Percentiles rank a stretch among this genome's conserved stretches.
phyloP scores from a whole-genome alignment of 176 grass and related monocot species.

The Eleusine coracana region DNA sequence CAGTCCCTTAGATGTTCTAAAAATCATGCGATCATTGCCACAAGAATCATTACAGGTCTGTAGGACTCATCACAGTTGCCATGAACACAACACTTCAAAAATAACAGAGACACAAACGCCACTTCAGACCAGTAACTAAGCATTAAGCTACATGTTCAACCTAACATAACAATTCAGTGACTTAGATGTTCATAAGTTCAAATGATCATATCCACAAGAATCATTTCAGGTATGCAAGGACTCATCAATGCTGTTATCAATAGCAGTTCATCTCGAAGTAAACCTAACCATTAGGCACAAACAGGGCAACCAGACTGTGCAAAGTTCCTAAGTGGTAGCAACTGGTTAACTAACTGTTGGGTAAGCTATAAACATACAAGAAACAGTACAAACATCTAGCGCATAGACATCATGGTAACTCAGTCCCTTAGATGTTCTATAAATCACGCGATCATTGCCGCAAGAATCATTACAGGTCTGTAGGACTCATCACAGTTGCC shows the following conservation, averaged over 20 bases:
- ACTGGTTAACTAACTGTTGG: background rate
- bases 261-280: background rate
- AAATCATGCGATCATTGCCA: slow-evolving; percentile 53
- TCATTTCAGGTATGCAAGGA: slow-evolving; percentile 60
- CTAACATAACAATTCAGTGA: slow-evolving; percentile 17
- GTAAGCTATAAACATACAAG: background rate
- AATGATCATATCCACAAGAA: slow-evolving; percentile 56
- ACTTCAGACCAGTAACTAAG: too few species aligned
- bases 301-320: background rate
- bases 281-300: background rate
- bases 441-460: slow-evolving; percentile 53
- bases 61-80: slow-evolving; percentile 48
- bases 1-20: slow-evolving; percentile 79
- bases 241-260: slow-evolving; percentile 24
- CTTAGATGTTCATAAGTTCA: slow-evolving; percentile 57
- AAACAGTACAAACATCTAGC: background rate
- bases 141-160: background rate
- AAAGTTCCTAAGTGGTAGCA: background rate
- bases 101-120: background rate
- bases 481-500: slow-evolving; percentile 48
- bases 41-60: slow-evolving; percentile 91
- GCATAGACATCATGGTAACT: slow-evolving; percentile 19
- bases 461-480: slow-evolving; percentile 92
- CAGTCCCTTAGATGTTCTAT: slow-evolving; percentile 79
- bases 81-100: background rate